These are phyloP conservation scores for Dorcoceras hygrometricum DNA, from an alignment of 257 asterid genomes.

Conservation along the genomic window DNA sequence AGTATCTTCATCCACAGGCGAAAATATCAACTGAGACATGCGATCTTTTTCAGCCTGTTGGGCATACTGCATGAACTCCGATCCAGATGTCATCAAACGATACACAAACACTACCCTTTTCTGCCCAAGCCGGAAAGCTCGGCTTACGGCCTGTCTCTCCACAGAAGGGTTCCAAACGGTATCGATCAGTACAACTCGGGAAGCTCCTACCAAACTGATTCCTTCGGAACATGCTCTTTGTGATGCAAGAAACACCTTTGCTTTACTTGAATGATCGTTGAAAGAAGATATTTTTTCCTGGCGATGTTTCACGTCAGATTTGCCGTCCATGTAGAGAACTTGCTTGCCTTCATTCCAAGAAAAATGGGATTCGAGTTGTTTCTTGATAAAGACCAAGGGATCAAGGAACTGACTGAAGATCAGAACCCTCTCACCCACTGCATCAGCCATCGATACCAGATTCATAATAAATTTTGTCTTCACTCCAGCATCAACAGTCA, in stretches of 20 bases:
- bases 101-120: constrained; percentile 47
- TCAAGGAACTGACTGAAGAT: constrained; percentile 53
- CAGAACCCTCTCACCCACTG: constrained; percentile 52
- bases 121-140: constrained; percentile 61
- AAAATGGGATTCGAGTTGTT: constrained; percentile 28
- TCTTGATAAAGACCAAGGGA: constrained; percentile 38
- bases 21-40: constrained; percentile 43
- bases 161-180: constrained; percentile 68
- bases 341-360: constrained; percentile 46
- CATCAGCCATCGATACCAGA: constrained; percentile 41
- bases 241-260: constrained; percentile 59
- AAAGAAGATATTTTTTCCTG: constrained; percentile 40
- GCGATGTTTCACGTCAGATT: constrained; percentile 32
- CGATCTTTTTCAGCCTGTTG: constrained; percentile 40
- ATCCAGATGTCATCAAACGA: constrained; percentile 45
- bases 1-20: constrained; percentile 20
- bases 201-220: constrained; percentile 54
- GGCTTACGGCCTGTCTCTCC: constrained; percentile 55
- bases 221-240: constrained; percentile 61
- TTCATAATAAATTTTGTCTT: constrained; percentile 50
- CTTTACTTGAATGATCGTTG: constrained; percentile 41
- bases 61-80: constrained; percentile 34
- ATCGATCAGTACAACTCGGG: constrained; percentile 52
- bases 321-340: constrained; percentile 51
- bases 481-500: constrained; percentile 43